A percentile compares a stretch with the other conserved stretches of the same genome.
These are phyloP conservation scores for Colletotrichum liaoningense DNA, from an alignment of 2,329 filamentous ascomycete genomes.

Conservation along the genomic window DNA sequence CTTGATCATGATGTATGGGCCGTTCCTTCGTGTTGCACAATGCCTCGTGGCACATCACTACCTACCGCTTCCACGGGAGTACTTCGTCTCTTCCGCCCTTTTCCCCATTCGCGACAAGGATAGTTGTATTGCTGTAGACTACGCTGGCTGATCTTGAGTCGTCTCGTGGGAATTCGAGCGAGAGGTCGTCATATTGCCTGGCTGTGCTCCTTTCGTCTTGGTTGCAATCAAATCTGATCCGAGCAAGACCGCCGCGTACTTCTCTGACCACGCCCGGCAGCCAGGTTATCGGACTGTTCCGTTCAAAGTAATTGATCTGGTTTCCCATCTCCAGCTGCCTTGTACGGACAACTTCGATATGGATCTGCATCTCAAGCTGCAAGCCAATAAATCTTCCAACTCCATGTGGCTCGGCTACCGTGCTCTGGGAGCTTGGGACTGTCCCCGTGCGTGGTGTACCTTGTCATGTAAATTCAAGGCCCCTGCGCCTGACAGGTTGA, in stretches of 20 bases:
- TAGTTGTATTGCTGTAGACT: neutral
- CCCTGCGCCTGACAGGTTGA: constrained; percentile 9
- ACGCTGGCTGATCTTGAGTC: neutral
- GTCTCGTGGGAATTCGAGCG: neutral
- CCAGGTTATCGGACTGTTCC: constrained; percentile 9
- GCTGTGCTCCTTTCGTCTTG: neutral
- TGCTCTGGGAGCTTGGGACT: neutral
- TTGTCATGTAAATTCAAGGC: neutral
- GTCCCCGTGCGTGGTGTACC: neutral
- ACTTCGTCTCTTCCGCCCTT: neutral
- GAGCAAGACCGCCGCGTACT: neutral
- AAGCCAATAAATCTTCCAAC: neutral
- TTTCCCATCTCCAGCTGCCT: neutral
- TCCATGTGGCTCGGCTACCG: neutral
- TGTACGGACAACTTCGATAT: neutral
- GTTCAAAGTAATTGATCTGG: constrained; percentile 17
- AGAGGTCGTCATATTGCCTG: neutral
- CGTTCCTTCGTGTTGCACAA: neutral
- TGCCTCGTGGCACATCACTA: neutral
- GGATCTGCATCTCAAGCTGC: constrained; percentile 14
- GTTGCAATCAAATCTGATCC: neutral
- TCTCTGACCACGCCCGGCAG: neutral
- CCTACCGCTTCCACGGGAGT: neutral
- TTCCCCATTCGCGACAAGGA: neutral
- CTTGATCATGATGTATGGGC: constrained; percentile 9